phyloP scores from a whole-genome alignment of 495 filamentous ascomycete species.

The Penicillium roqueforti region DNA sequence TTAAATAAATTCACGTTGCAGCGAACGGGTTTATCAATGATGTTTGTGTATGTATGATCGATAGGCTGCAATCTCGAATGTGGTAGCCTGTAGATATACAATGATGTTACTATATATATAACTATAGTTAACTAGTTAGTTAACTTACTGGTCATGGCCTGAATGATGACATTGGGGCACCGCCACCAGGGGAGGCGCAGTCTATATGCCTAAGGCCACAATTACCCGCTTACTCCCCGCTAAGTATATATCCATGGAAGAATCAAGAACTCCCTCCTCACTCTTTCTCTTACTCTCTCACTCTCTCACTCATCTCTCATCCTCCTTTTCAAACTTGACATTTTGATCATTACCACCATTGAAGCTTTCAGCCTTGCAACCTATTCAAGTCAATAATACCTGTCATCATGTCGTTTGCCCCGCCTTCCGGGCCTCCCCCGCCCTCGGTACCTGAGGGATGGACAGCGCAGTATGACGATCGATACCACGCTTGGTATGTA shows the following conservation, averaged over 20 bases:
- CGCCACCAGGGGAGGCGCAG: constrained; percentile 7
- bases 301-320: neutral
- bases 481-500: constrained; percentile 72
- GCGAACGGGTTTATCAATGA: neutral
- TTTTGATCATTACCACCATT: neutral
- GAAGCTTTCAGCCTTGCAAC: neutral
- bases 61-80: neutral
- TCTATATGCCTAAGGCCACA: neutral
- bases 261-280: neutral
- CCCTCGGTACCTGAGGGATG: constrained; percentile 86
- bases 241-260: neutral
- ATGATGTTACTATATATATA: neutral
- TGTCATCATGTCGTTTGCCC: constrained; percentile 37
- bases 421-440: constrained; percentile 77
- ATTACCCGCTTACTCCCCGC: constrained; percentile 1
- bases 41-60: neutral
- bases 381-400: neutral
- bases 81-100: neutral
- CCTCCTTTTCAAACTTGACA: neutral
- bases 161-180: neutral
- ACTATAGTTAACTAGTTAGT: no score
- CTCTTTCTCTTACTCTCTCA: neutral
- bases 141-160: no score
- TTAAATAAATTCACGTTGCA: neutral
- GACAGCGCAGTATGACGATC: constrained; percentile 71